Evolutionary conservation across 441 rosid genomes (phyloP), one percentile per base, ranked within the genome.

Genomic region (Eruca vesicaria): DNA sequence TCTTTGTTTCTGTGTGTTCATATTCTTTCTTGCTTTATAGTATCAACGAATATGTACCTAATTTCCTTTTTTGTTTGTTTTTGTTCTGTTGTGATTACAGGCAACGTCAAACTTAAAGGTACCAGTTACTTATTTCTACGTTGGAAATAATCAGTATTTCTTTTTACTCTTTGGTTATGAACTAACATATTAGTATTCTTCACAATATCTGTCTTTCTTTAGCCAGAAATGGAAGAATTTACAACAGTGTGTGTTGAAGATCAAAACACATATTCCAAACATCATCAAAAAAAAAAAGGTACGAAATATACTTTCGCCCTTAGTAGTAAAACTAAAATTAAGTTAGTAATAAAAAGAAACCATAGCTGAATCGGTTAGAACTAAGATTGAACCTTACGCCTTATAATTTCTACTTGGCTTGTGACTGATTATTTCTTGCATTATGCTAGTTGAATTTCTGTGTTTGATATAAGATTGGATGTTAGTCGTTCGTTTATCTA

Each of bases 51-150:
- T 53, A 9, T 2, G 8, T 58, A 16, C 23, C 29, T 59, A 15
- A 79, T 63, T 55, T 12, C 26, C 3, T 23, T 23, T 23, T 23
- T 23, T 23, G 9, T 18, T 52, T 76, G 38, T 5, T 45, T 80
- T 72, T 62, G 28, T 41, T 83, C 62, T 62, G 58, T 60, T 85
- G 62, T 14, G 29, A 71, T 83, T 76, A 56, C 97, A 96, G 99
- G 97, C 71, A 48, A 86, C 93, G 15, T 72, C 88, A 21, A 75
- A 62, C 60, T 65, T 90, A 73, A 91, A 96, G 99, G 99, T 84
- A 75, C 70, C 43, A 3, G n/a, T n/a, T n/a, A n/a, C n/a, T n/a
- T n/a, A n/a, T n/a, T n/a, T n/a, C n/a, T n/a, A n/a, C n/a, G n/a
- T n/a, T n/a, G n/a, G n/a, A n/a, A n/a, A n/a, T n/a, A n/a, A n/a